Conservation (phyloP, 768 basidiomycete species). For the Ramaria sp. region DNA sequence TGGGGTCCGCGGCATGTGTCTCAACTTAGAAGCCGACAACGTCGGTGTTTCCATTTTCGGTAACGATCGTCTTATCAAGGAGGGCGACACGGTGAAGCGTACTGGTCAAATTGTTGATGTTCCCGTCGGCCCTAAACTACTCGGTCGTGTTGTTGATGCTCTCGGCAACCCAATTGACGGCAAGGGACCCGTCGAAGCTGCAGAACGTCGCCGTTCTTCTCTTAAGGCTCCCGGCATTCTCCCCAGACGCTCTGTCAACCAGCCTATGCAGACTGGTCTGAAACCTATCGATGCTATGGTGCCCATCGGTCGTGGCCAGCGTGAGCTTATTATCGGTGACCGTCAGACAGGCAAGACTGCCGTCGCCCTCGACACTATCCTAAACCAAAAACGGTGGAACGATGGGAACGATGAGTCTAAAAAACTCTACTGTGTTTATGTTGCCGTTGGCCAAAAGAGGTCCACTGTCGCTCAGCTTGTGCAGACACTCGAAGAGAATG, state of each 20-base stretch:
- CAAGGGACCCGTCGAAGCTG: slow-evolving; percentile 91
- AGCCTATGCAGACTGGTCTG: slow-evolving; percentile 99
- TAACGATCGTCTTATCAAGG: slow-evolving; percentile 97
- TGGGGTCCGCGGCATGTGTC: slow-evolving; percentile 99
- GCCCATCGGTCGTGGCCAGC: slow-evolving; percentile 99
- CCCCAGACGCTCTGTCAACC: slow-evolving; percentile 98
- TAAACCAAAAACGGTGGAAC: slow-evolving; percentile 99
- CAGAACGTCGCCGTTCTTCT: slow-evolving; percentile 93
- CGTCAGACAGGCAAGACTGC: slow-evolving; percentile 99
- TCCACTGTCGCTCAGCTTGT: slow-evolving; percentile 99
- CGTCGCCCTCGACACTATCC: slow-evolving; percentile 98
- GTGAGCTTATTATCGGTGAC: slow-evolving; percentile 99
- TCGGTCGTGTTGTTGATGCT: slow-evolving; percentile 98
- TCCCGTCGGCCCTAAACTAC: slow-evolving; percentile 92
- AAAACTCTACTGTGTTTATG: slow-evolving; percentile 99
- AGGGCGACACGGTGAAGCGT: slow-evolving; percentile 99
- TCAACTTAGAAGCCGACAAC: slow-evolving; percentile 99
- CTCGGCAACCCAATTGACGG: slow-evolving; percentile 99
- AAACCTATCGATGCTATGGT: slow-evolving; percentile 99
- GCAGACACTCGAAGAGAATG: slow-evolving; percentile 99
- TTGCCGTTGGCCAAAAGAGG: slow-evolving; percentile 98
- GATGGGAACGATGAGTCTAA: slow-evolving; percentile 92
- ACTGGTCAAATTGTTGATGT: slow-evolving; percentile 99
- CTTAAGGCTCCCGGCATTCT: slow-evolving; percentile 99
- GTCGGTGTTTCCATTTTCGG: slow-evolving; percentile 99